Base-by-base conservation (phyloP, 345 rosid species). In the Erodium maritimum region DNA sequence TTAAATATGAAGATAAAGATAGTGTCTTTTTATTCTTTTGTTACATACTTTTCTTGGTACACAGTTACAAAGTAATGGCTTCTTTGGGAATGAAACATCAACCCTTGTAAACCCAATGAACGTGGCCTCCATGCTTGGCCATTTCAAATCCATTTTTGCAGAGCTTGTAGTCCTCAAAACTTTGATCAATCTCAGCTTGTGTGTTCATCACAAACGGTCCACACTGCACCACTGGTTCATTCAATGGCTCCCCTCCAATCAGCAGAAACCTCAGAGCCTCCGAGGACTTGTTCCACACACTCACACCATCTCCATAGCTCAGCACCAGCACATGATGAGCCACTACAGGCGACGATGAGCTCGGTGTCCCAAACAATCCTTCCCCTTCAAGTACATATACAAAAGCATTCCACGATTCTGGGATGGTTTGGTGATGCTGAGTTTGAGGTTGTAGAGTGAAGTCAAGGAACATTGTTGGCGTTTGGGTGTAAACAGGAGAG, bases 201-300 rank as follows among this genome's bases (percentile, higher is more conserved):
- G 54, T 71, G 50, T 71, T 71, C 75, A 71, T 71, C 56, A 71
- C 75, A 62, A 71, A 71, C n/a, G 75, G 75, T 17, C 75, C 75
- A 17, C 24, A 19, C 23, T 71, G 75, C 19, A 21, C 75, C 8
- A 71, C 16, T 7, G 75, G 75, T 23, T 71, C 75, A 14, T 54
- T 64, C 50, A 71, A n/a, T 21, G 75, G 75, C n/a, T 66, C 54
- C 5, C 75, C 75, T 54, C 71, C 75, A 22, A 71, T 70, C 58
- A 71, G 62, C 46, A 71, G 55, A 29, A 71, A 71, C 64, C 75
- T 62, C 2, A 66, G 23, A 1, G 33, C 13, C 17, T 62, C 62
- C 5, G 58, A 29, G 13, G 75, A 53, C 67, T 58, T 61, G 46
- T 71, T 71, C 71, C 75, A 71, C 16, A 52, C 71, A 25, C 50